Conservation (phyloP, 2,329 filamentous ascomycete genomes). For the Pseudomassariella vexata region DNA sequence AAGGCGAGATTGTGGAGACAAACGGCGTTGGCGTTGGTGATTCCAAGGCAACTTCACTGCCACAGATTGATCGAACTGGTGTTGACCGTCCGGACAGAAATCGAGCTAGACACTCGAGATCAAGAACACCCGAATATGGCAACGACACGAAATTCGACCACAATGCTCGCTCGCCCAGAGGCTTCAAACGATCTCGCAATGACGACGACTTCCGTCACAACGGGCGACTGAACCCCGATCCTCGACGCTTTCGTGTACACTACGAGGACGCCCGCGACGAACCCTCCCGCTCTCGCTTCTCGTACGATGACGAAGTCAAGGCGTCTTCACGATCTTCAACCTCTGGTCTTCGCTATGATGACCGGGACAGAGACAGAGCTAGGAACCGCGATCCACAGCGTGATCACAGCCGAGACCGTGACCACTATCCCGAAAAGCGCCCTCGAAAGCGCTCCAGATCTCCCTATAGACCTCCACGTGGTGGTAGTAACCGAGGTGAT, state of each 20-base stretch:
- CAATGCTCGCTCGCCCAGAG: slow-evolving; percentile 55
- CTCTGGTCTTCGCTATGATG: slow-evolving; percentile 38
- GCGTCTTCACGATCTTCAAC: slow-evolving; percentile 34
- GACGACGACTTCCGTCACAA: slow-evolving; percentile 47
- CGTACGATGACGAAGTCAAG: slow-evolving; percentile 54
- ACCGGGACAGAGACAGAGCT: slow-evolving; percentile 44
- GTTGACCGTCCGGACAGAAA: slow-evolving; percentile 92
- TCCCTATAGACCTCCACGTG: slow-evolving; percentile 19
- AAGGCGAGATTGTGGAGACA: slow-evolving; percentile 81
- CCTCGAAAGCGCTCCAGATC: slow-evolving; percentile 38
- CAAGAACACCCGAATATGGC: slow-evolving; percentile 49
- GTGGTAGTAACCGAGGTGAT: slow-evolving; percentile 19
- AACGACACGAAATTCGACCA: slow-evolving; percentile 37
- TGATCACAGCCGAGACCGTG: slow-evolving; percentile 41
- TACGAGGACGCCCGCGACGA: slow-evolving; percentile 53
- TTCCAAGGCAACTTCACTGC: slow-evolving; percentile 83
- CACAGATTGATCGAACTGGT: slow-evolving; percentile 68
- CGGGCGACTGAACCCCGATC: slow-evolving; percentile 43
- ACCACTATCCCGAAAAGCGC: slow-evolving; percentile 47
- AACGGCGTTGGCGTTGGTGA: slow-evolving; percentile 43
- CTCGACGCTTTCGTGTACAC: slow-evolving; percentile 54
- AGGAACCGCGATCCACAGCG: slow-evolving; percentile 18
- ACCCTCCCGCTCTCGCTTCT: slow-evolving; percentile 38
- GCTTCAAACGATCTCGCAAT: slow-evolving; percentile 61
- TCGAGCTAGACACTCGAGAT: slow-evolving; percentile 52